Conservation (phyloP, 306 rosid species). For the Cicer yamashitae region DNA sequence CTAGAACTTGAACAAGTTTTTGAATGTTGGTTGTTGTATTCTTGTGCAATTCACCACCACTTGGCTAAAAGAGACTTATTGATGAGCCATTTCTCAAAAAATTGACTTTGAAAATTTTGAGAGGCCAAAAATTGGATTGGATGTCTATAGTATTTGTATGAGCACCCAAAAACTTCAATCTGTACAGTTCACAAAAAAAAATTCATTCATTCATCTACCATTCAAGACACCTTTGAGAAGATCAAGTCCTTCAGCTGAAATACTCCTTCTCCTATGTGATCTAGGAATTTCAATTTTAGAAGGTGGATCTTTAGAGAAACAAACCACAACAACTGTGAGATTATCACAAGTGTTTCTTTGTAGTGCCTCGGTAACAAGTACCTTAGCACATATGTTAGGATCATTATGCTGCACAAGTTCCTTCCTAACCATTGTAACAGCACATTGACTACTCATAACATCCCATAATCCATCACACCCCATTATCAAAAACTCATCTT, state of each 20-base stretch:
- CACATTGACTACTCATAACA: constrained; percentile 85
- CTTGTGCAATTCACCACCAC: constrained; percentile 28
- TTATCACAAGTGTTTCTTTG: constrained; percentile 72
- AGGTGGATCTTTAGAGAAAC: constrained; percentile 71
- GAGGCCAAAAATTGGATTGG: neutral
- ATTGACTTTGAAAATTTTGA: too few species aligned
- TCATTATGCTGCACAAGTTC: constrained; percentile 70
- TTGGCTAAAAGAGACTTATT: constrained; percentile 33
- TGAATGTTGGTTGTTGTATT: neutral
- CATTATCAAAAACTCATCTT: constrained; percentile 71
- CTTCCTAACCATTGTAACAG: constrained; percentile 74
- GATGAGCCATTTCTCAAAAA: constrained; percentile 8
- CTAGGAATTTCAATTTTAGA: constrained; percentile 63
- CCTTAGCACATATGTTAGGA: constrained; percentile 57
- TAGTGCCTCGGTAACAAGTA: constrained; percentile 69
- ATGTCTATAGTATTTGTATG: constrained; percentile 4
- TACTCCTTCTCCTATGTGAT: constrained; percentile 70
- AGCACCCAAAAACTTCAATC: constrained; percentile 40
- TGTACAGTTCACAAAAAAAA: constrained; percentile 41
- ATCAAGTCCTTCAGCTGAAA: constrained; percentile 77
- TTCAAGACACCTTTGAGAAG: constrained; percentile 72
- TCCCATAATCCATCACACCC: constrained; percentile 85
- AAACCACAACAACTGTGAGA: constrained; percentile 66
- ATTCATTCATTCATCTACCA: constrained; percentile 46
- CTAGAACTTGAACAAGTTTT: too few species aligned